Evolutionary conservation across 139 green algal species (phyloP).

Genomic region (Edaphochlamys debaryana): DNA sequence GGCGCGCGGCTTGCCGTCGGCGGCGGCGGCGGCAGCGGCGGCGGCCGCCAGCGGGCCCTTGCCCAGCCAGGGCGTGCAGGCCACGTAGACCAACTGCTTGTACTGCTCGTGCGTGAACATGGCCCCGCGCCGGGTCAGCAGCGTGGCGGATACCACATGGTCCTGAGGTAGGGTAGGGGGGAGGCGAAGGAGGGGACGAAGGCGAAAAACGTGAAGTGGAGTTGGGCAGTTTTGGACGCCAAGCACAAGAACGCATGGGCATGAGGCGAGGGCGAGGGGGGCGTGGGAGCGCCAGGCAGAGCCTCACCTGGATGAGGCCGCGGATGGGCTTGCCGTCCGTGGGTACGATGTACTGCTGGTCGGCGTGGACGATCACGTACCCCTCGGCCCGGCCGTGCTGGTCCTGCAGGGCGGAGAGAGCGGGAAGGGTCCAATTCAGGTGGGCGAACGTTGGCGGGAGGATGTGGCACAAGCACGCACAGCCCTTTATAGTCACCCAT

Average conservation of each 20-base stretch:
- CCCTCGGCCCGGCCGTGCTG: constrained; percentile 89
- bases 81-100: constrained; percentile 82
- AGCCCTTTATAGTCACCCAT: no score
- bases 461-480: no score
- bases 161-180: constrained; percentile 70
- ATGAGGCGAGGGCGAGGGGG: no score
- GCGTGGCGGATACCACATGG: constrained; percentile 86
- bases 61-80: constrained; percentile 54
- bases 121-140: constrained; percentile 89
- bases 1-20: neutral
- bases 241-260: no score
- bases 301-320: constrained; percentile 88
- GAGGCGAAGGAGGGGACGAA: no score
- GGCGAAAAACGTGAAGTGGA: no score
- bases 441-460: no score
- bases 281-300: no score
- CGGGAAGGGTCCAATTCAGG: no score
- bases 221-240: no score
- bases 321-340: constrained; percentile 94
- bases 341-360: constrained; percentile 96
- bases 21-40: constrained; percentile 10
- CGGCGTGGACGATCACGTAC: constrained; percentile 94
- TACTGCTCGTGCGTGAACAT: constrained; percentile 85
- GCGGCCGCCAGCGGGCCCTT: constrained; percentile 20
- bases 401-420: constrained; percentile 74